Conservation (phyloP, 2,329 filamentous ascomycete species). For the Beauveria scarabaeidicola region DNA sequence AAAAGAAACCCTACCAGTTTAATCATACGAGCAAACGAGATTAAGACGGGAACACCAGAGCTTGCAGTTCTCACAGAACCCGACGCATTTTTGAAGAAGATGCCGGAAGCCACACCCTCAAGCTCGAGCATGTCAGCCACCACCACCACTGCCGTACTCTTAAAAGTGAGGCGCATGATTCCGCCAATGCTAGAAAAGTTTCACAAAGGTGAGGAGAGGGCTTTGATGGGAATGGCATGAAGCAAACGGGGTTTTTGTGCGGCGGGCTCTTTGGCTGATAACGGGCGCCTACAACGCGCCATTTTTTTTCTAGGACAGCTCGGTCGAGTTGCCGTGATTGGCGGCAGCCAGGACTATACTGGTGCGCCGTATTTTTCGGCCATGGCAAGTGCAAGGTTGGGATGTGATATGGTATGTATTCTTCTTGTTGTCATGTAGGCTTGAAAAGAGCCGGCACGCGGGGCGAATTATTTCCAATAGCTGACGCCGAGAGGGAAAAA, state of each 20-base stretch:
- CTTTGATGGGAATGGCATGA: background rate
- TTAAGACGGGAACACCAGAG: background rate
- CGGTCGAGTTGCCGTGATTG: conserved; percentile 86
- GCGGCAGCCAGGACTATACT: conserved; percentile 92
- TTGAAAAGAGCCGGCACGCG: no score
- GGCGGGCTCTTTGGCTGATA: background rate
- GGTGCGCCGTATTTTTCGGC: conserved; percentile 97
- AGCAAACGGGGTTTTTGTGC: no score
- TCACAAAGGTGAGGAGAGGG: conserved; percentile 78
- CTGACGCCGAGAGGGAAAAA: background rate
- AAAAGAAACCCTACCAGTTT: background rate
- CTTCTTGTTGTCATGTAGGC: background rate
- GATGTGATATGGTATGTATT: conserved; percentile 71
- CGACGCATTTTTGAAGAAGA: conserved; percentile 1
- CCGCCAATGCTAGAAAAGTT: conserved; percentile 93
- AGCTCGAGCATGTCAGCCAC: conserved; percentile 51
- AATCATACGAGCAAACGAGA: background rate
- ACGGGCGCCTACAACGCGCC: background rate
- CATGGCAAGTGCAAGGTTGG: conserved; percentile 86
- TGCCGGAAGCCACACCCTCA: background rate
- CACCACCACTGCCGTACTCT: conserved; percentile 65
- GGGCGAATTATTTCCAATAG: background rate
- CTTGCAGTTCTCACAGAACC: background rate
- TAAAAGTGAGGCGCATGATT: conserved; percentile 79
- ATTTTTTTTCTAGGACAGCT: conserved; percentile 65